A percentile compares a stretch with the other conserved stretches of the same genome.
phyloP scores from a whole-genome alignment of 306 rosid genomes.

The Benincasa hispida region DNA sequence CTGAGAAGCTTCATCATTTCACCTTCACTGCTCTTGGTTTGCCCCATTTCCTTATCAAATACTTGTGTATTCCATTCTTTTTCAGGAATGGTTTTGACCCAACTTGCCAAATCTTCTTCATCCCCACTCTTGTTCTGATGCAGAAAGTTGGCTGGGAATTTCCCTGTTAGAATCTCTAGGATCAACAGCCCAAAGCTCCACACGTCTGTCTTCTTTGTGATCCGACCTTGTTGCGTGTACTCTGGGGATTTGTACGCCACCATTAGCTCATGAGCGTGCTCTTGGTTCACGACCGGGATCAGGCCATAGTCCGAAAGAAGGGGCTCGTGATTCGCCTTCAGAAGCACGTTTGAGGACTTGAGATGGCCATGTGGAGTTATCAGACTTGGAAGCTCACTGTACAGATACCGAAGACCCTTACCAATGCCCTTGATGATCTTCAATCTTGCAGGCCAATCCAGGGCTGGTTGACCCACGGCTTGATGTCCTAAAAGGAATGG shows the following conservation, averaged over 20 bases:
- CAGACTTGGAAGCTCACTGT: constrained; percentile 58
- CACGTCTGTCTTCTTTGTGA: constrained; percentile 75
- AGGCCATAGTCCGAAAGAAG: constrained; percentile 67
- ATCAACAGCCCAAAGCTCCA: constrained; percentile 79
- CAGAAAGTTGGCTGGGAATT: constrained; percentile 35
- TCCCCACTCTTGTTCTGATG: constrained; percentile 44
- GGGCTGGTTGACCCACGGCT: constrained; percentile 44
- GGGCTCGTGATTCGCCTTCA: constrained; percentile 46
- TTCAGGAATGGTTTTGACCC: constrained; percentile 42
- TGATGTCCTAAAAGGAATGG: constrained; percentile 31
- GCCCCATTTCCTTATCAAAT: constrained; percentile 50
- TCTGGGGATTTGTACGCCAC: constrained; percentile 75
- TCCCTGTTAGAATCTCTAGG: constrained; percentile 59
- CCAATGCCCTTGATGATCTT: constrained; percentile 71
- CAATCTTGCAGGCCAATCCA: constrained; percentile 66
- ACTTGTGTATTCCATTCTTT: constrained; percentile 41
- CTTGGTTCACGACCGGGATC: constrained; percentile 67
- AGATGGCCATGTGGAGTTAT: constrained; percentile 78
- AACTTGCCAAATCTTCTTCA: constrained; percentile 41
- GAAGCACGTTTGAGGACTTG: constrained; percentile 74
- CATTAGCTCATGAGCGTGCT: constrained; percentile 53
- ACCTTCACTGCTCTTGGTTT: constrained; percentile 20
- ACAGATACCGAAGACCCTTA: constrained; percentile 53
- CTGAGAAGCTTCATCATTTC: constrained; percentile 56
- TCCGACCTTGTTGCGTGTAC: constrained; percentile 41